phyloP scores from a whole-genome alignment of 768 basidiomycete species.

The Infundibulicybe gibba region DNA sequence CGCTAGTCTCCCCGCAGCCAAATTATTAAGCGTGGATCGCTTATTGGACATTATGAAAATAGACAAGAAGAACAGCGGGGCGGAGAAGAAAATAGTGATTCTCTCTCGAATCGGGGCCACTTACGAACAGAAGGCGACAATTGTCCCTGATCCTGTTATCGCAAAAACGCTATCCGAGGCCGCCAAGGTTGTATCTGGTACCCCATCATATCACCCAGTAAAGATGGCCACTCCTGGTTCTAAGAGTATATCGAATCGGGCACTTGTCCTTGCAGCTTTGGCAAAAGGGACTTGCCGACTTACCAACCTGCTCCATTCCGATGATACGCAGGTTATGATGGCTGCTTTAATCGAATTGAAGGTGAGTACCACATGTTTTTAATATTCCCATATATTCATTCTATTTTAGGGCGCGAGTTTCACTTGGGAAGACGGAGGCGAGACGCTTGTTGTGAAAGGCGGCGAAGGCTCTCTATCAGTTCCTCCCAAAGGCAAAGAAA shows the following conservation, averaged over 20 bases:
- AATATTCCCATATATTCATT: slow-evolving; percentile 23
- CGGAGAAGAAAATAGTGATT: slow-evolving; percentile 91
- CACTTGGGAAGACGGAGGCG: slow-evolving; percentile 94
- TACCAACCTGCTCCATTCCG: slow-evolving; percentile 90
- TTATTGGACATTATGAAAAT: slow-evolving; percentile 92
- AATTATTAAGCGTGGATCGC: slow-evolving; percentile 70
- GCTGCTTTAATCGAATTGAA: slow-evolving; percentile 84
- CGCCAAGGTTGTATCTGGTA: slow-evolving; percentile 67
- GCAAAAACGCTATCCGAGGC: slow-evolving; percentile 79
- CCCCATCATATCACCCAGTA: slow-evolving; percentile 51
- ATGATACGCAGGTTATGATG: slow-evolving; percentile 99
- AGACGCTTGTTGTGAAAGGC: slow-evolving; percentile 89
- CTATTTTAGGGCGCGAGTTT: slow-evolving; percentile 78
- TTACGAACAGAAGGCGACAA: slow-evolving; percentile 87
- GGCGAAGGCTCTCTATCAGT: slow-evolving; percentile 77
- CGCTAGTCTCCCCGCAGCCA: slow-evolving; percentile 63
- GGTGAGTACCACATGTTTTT: slow-evolving; percentile 34
- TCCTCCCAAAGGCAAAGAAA: slow-evolving; percentile 76
- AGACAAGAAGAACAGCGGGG: slow-evolving; percentile 97
- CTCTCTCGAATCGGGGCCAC: slow-evolving; percentile 89
- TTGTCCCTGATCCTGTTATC: slow-evolving; percentile 79
- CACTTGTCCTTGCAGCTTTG: slow-evolving; percentile 89
- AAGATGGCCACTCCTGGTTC: slow-evolving; percentile 92
- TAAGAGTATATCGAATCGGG: slow-evolving; percentile 95
- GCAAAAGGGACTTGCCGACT: slow-evolving; percentile 85